These are phyloP conservation scores for Yamadazyma dushanensis DNA, from an alignment of 1,139 yeast genomes.

Conservation along the genomic window DNA sequence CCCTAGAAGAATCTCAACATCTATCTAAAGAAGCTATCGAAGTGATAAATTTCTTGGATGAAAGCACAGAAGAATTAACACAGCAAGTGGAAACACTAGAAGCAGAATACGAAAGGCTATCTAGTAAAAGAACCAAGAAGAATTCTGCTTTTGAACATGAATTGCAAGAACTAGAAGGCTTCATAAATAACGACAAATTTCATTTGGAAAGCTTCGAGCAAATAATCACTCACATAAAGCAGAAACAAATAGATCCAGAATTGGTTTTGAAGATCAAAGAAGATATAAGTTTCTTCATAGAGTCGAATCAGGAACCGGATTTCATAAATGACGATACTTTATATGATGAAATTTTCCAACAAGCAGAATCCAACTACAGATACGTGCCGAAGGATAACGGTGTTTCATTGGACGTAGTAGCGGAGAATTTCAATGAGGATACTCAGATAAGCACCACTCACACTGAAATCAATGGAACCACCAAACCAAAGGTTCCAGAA, in stretches of 20 bases:
- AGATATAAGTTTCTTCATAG: conserved; percentile 41
- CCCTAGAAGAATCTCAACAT: conserved; percentile 32
- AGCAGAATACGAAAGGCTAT: conserved; percentile 38
- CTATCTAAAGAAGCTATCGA: conserved; percentile 39
- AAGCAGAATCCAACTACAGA: conserved; percentile 20
- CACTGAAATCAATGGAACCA: conserved; percentile 2
- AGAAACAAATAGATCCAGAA: conserved; percentile 33
- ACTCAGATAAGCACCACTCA: neutral
- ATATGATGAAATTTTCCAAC: conserved; percentile 44
- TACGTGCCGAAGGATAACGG: conserved; percentile 14
- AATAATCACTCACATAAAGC: conserved; percentile 32
- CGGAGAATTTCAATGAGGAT: conserved; percentile 3
- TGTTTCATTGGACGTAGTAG: conserved; percentile 10
- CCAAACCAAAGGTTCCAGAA: conserved; percentile 5
- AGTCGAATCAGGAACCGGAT: conserved; percentile 41
- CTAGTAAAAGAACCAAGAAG: conserved; percentile 42
- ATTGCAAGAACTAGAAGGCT: conserved; percentile 44
- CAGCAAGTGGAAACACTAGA: conserved; percentile 39
- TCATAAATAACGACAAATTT: conserved; percentile 35
- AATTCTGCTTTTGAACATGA: conserved; percentile 42
- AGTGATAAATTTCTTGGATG: conserved; percentile 32
- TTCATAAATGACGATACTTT: conserved; percentile 39
- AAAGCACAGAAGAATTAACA: conserved; percentile 29
- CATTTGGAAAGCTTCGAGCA: conserved; percentile 40
- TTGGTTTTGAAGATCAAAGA: conserved; percentile 39